Evolutionary conservation across 1,284 basidiomycete species (phyloP).

Genomic region (Microbotryum scabiosae): DNA sequence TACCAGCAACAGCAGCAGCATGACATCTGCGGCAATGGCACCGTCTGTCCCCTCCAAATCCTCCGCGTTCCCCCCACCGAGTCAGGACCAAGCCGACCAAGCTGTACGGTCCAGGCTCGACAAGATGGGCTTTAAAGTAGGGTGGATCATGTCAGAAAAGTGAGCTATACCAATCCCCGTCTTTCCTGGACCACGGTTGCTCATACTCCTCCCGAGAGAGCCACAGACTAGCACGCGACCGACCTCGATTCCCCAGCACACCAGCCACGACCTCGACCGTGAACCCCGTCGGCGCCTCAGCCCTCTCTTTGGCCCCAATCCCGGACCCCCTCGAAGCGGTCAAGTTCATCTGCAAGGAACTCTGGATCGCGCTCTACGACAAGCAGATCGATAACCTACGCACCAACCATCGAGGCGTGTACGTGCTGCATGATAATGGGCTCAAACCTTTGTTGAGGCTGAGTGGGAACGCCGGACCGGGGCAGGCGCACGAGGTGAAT

Average conservation of each 20-base stretch:
- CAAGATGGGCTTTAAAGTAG: constrained; percentile 29
- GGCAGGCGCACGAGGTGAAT: constrained; percentile 4
- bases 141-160: constrained; percentile 31
- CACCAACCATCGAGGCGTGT: constrained; percentile 35
- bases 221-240: constrained; percentile 20
- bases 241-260: constrained; percentile 18
- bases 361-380: constrained; percentile 33
- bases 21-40: too few relatives aligned
- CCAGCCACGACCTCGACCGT: constrained; percentile 3
- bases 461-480: constrained; percentile 1
- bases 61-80: too few relatives aligned
- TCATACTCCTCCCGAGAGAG: neutral
- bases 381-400: constrained; percentile 37
- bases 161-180: neutral
- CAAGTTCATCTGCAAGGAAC: constrained; percentile 37
- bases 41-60: too few relatives aligned
- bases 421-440: constrained; percentile 31
- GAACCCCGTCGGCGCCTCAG: neutral
- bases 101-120: constrained; percentile 23
- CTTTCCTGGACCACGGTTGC: neutral
- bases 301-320: neutral
- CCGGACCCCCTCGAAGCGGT: constrained; percentile 32
- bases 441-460: constrained; percentile 18
- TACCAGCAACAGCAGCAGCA: too few relatives aligned
- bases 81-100: constrained; percentile 9